phyloP scores from a whole-genome alignment of 108 stramenopile species.

The Cyclotella sp. region DNA sequence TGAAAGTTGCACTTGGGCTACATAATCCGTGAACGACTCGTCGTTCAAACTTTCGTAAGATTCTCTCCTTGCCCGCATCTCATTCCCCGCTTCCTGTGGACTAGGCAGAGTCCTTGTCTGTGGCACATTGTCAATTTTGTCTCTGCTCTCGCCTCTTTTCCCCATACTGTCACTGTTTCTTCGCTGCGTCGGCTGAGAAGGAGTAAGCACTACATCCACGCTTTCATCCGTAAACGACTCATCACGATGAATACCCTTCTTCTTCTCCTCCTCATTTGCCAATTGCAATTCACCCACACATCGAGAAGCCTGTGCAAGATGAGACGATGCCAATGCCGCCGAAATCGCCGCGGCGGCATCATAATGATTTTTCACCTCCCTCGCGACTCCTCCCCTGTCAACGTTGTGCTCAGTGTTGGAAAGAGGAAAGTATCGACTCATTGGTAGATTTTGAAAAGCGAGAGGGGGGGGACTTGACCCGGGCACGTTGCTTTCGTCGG shows the following conservation, averaged over 20 bases:
- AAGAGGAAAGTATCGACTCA: constrained; percentile 25
- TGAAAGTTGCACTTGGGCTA: not conserved
- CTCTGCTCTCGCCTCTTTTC: not conserved
- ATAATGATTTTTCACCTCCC: constrained; percentile 41
- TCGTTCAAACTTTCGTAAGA: constrained; percentile 32
- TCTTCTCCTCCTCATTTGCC: not conserved
- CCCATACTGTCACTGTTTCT: not conserved
- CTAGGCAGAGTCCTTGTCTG: constrained; percentile 11
- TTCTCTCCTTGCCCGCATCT: constrained; percentile 16
- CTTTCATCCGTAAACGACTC: not conserved
- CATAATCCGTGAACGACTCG: constrained; percentile 8
- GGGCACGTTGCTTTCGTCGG: not conserved
- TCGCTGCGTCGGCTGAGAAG: not conserved
- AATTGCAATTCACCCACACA: constrained; percentile 32
- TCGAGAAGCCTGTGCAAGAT: constrained; percentile 25
- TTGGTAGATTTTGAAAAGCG: constrained; percentile 49
- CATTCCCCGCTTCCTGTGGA: constrained; percentile 25
- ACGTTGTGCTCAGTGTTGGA: constrained; percentile 6
- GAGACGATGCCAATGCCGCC: constrained; percentile 32
- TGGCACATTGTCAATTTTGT: not conserved
- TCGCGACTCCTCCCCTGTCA: not conserved
- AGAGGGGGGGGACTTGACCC: constrained; percentile 28
- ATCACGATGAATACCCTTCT: not conserved
- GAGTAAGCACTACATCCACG: constrained; percentile 8
- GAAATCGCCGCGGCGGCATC: constrained; percentile 47